Percentiles rank a stretch among this genome's conserved stretches.
Conservation (phyloP, 1,284 basidiomycete genomes). For the Ceratobasidium sp. region DNA sequence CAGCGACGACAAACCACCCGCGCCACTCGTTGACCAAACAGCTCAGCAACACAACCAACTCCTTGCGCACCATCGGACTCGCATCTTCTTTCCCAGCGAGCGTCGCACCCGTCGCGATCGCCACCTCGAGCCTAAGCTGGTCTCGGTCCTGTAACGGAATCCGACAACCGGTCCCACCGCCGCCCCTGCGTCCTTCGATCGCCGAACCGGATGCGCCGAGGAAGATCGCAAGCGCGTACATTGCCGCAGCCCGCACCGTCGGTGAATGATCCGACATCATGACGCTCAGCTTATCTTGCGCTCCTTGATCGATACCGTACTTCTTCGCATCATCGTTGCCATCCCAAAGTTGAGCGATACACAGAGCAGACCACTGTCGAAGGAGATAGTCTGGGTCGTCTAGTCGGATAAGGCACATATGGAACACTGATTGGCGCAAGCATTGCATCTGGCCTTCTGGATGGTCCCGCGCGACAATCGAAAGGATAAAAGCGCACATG, state of each 20-base stretch:
- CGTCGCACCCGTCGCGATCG: conserved; percentile 66
- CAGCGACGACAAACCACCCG: conserved; percentile 95
- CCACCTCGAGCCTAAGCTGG: conserved; percentile 71
- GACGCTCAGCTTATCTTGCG: conserved; percentile 88
- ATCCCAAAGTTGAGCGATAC: conserved; percentile 97
- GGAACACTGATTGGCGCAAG: conserved; percentile 88
- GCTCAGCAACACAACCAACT: conserved; percentile 91
- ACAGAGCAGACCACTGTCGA: conserved; percentile 94
- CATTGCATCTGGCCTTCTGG: conserved; percentile 89
- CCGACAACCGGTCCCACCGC: conserved; percentile 90
- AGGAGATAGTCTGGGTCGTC: conserved; percentile 91
- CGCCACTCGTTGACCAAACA: conserved; percentile 96
- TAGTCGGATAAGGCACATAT: conserved; percentile 88
- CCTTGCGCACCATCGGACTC: conserved; percentile 96
- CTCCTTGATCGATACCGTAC: conserved; percentile 83
- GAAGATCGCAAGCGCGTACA: conserved; percentile 95
- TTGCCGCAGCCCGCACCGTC: conserved; percentile 91
- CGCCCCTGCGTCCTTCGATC: conserved; percentile 75
- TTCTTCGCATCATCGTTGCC: conserved; percentile 92
- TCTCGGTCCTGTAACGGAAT: conserved; percentile 80
- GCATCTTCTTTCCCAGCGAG: conserved; percentile 90
- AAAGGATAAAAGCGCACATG: conserved; percentile 98
- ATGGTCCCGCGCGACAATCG: conserved; percentile 93
- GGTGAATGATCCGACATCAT: conserved; percentile 91
- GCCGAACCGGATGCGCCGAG: conserved; percentile 89